Base-by-base conservation (phyloP, 495 filamentous ascomycete genomes). In the Copromyces sp. region DNA sequence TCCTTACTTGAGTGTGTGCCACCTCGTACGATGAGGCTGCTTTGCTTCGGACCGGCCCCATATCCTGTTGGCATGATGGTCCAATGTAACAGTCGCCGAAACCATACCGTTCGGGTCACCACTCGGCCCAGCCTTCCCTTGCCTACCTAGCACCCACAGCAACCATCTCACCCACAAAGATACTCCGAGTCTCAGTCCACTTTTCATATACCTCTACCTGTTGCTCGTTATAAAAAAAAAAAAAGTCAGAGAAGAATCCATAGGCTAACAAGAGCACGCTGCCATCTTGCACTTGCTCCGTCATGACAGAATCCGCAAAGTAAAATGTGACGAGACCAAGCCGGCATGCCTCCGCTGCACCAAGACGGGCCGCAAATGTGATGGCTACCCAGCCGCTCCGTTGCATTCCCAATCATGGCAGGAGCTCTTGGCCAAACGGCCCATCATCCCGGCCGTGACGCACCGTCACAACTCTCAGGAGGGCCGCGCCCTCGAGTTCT, bases 301-400 rank as follows among this genome's bases (percentile, higher is more conserved):
- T 61, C 53, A 35, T 17, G 53, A 39, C 45, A 77, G 76, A 42
- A 70, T 69, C 68, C 76, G 81, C 17, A 82, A 80, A 35, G 79
- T 83, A 35, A 83, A 83, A 73, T 83, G 81, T 61, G 81, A 83
- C 69, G 81, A 83, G 69, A 72, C 69, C 37, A 78, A 80, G 69
- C 81, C 81, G 29, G 47, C 70, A 11, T 83, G 81, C 53, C 68
- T 71, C 14, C 75, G 79, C 32, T 83, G 81, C 72, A 72, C 72
- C 37, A 74, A 71, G 39, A 78, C 78, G 4, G 77, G 76, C 38
- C 75, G 81, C 37, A 75, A 20, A 3, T 83, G 81, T 61, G 78
- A 78, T 8, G 81, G 81, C 38, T 82, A 81, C 42, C 37, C 73
- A 37, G 70, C 75, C 39, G 77, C 72, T 24, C 68, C 71, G 39